Evolutionary conservation across 2,329 filamentous ascomycete species (phyloP), one percentile per base, ranked within the genome.

Genomic region (Claviceps sp.): DNA sequence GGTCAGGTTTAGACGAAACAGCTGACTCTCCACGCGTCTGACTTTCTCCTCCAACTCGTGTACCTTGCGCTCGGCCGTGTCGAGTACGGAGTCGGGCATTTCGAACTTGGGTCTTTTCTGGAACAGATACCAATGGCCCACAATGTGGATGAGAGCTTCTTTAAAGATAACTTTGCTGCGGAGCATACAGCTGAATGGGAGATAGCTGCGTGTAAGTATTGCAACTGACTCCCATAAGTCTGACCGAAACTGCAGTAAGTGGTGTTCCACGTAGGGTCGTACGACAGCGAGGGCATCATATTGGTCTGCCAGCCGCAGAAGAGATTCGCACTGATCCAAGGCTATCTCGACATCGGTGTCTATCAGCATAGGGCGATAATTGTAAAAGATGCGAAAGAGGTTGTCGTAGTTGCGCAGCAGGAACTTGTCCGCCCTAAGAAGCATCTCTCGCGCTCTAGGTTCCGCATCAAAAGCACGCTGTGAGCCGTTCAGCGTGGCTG

Each of bases 151-250:
- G 48, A 97, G 75, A 0, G 90, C 89, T 70, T 97, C 86, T 57
- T 87, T 81, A 61, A 89, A 90, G 50, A 90, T 89, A 58, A 90
- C 83, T 58, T 86, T 85, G 61, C 84, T 90, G 45, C 87, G 82
- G 8, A 89, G 85, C 43, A 96, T 76, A 61, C 89, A 95, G 40
- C 89, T 90, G 1, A 97, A 78, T 53, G 90, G 90, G 47, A 96
- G 79, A 63, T 84, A 89, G 47, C 24, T 5, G 24, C 91, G 88
- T 13, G 91, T 90, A 63, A 96, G 96, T 68, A 95, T 96, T 50
- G 90, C 89, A 56, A 96, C 94, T 68, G 96, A 91, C 67, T 93
- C 95, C 85, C 90, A 96, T 2, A 97, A 76, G 2, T 89, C 80
- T 22, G 85, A 87, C 61, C 93, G 89, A 65, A 96, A 97, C 60